Evolutionary conservation across 257 asterid species (phyloP), one percentile per base, ranked within the genome.

Genomic region (Nicotiana paniculata): DNA sequence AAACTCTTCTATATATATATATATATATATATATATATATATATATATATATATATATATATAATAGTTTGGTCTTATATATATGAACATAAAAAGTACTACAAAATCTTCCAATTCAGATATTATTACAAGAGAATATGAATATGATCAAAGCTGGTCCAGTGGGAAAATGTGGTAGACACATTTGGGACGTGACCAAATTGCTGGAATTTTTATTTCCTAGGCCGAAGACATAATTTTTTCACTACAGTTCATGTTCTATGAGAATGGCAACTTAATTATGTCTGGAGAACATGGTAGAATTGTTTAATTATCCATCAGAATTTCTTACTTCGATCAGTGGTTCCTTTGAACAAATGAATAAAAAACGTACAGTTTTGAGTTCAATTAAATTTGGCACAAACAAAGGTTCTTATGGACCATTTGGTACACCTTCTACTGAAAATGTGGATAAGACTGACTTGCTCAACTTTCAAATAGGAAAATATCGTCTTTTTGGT

Each of bases 371-470:
- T 12, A 37, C 46, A 6, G 2, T 6, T 46, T 11, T 83, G 13
- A 59, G 80, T 9, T 87, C 90, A 5, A 32, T 90, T 43, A 82
- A 88, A 46, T 86, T 90, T 21, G 87, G 81, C 55, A 90, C 90
- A 9, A 88, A 90, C 75, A 32, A 30, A 4, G 82, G 83, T 21
- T 64, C 83, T 17, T 80, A 84, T 69, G 93, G 93, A 37, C 90
- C 89, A 6, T 88, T 86, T 67, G 93, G 90, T 5, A 55, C 21
- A 15, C 53, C 30, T 5, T 77, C 65, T 35, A 9, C 51, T 9
- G 13, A 59, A 15, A 32, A 17, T 15, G 74, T 70, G 28, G 89
- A 86, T 37, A 37, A 37, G 43, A 37, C 43, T 37, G 43, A 37
- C 1, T 37, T 37, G 43, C 87, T 86, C 83, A 9, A 21, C 9